These are phyloP conservation scores for Kokia cookei DNA, from an alignment of 441 rosid genomes.

Conservation along the genomic window DNA sequence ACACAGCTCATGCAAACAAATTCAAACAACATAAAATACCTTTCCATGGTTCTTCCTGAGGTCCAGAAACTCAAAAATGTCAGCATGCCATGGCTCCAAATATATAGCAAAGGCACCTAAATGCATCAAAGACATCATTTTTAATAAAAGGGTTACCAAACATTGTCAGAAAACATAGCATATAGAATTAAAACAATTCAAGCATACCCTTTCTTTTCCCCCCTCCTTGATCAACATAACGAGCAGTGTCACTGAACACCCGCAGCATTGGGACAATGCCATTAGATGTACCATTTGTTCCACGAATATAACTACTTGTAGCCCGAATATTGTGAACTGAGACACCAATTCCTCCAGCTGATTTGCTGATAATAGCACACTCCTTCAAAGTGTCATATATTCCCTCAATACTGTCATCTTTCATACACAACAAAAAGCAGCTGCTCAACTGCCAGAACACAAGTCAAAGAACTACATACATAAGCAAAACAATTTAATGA, in stretches of 20 bases:
- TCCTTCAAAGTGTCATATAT: conserved; percentile 88
- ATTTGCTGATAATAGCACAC: conserved; percentile 88
- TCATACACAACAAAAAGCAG: conserved; percentile 85
- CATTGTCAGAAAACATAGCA: not conserved
- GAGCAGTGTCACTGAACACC: conserved; percentile 92
- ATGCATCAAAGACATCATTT: not conserved
- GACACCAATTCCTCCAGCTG: conserved; percentile 94
- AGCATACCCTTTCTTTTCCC: conserved; percentile 85
- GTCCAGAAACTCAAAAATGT: conserved; percentile 72
- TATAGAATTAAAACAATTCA: not conserved
- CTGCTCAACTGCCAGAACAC: conserved; percentile 64
- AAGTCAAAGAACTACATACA: not conserved
- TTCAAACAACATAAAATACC: conserved; percentile 24
- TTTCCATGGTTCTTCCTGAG: conserved; percentile 86
- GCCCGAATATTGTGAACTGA: conserved; percentile 89
- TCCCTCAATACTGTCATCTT: conserved; percentile 90
- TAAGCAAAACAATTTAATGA: not conserved
- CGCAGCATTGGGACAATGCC: conserved; percentile 88
- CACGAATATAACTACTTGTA: conserved; percentile 81
- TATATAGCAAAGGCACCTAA: conserved; percentile 91
- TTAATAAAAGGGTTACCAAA: not conserved
- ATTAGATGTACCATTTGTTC: conserved; percentile 86
- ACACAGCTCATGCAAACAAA: not conserved
- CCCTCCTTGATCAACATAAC: conserved; percentile 92
- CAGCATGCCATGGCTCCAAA: conserved; percentile 95